Base-by-base conservation (phyloP, 1,284 basidiomycete genomes). In the Cutaneotrichosporon dermatis region DNA sequence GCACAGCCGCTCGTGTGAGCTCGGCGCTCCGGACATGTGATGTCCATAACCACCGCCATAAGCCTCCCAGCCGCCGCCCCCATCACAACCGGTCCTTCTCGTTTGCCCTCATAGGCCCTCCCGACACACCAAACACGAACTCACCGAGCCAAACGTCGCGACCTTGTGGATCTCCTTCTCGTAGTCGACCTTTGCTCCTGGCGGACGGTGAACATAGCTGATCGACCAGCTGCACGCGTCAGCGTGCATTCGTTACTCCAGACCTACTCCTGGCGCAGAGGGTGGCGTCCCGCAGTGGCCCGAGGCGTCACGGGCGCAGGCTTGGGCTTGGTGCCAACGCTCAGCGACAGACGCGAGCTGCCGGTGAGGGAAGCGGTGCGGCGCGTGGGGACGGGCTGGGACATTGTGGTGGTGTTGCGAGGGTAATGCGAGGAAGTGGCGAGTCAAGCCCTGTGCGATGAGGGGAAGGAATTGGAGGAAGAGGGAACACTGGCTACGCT, bases 111-210 rank as follows among this genome's bases (percentile, higher is more conserved):
- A 44, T 44, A n/a, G 12, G 13, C n/a, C 15, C n/a, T n/a, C 15
- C 9, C 43, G 2, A 4, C 13, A n/a, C 43, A 45, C 5, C 12
- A 40, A n/a, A 44, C 25, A 69, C 72, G 52, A 76, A 79, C 73
- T 57, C 61, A 75, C 78, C 45, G 78, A 79, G 50, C 77, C 77
- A 61, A 79, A 79, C 4, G 76, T 77, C n/a, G 77, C 78, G 35
- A 79, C 74, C 60, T 72, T 68, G 52, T 71, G 70, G 41, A 79
- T 79, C 65, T 76, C 74, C 64, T 79, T 78, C 62, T 78, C 78
- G 55, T 79, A 79, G 45, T 78, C 76, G 49, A 76, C 69, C 57
- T 79, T 79, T 8, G 76, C 71, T 4, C 73, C 75, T 5, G 75
- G 74, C n/a, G 74, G 74, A 50, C 78, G 69, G 60, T 79, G 75